Percentiles rank a stretch among this genome's conserved stretches.
Conservation (phyloP, 305 asterid genomes). For the Ilex paraguariensis region DNA sequence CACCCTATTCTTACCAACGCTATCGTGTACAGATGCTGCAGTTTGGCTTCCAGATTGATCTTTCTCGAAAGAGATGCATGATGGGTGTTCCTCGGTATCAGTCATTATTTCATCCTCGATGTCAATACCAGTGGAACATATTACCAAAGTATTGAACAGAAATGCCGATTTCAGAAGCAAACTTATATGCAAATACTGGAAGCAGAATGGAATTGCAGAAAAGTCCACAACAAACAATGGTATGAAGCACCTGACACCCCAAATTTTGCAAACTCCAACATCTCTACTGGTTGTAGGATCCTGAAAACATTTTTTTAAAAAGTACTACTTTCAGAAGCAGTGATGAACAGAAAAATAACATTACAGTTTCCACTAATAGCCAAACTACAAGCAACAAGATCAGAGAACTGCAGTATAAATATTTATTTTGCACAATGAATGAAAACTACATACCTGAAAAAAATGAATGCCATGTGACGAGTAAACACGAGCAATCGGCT, state of each 20-base stretch:
- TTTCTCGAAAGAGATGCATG: constrained; percentile 19
- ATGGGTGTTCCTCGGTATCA: constrained; percentile 13
- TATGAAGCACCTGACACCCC: constrained; percentile 34
- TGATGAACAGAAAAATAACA: background rate
- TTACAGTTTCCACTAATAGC: too few species aligned
- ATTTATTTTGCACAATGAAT: too few species aligned
- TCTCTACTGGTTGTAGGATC: constrained; percentile 26
- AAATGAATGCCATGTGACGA: constrained; percentile 51
- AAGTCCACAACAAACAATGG: constrained; percentile 60
- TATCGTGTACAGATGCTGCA: constrained; percentile 20
- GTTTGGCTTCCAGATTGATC: constrained; percentile 17
- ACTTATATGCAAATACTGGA: constrained; percentile 48
- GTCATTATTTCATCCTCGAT: constrained; percentile 20
- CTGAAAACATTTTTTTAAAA: constrained; percentile 24
- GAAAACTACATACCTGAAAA: constrained; percentile 42
- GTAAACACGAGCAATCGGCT: constrained; percentile 40
- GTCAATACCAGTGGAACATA: constrained; percentile 5
- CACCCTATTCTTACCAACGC: constrained; percentile 20
- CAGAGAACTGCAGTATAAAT: too few species aligned
- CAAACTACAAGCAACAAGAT: too few species aligned
- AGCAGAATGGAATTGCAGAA: constrained; percentile 60
- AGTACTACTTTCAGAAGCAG: too few species aligned
- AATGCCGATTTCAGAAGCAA: constrained; percentile 35
- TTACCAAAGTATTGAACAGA: constrained; percentile 23
- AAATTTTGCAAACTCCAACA: constrained; percentile 48